These are phyloP conservation scores for Xylaria sp. DNA, from an alignment of 2,329 filamentous ascomycete species.

Conservation along the genomic window DNA sequence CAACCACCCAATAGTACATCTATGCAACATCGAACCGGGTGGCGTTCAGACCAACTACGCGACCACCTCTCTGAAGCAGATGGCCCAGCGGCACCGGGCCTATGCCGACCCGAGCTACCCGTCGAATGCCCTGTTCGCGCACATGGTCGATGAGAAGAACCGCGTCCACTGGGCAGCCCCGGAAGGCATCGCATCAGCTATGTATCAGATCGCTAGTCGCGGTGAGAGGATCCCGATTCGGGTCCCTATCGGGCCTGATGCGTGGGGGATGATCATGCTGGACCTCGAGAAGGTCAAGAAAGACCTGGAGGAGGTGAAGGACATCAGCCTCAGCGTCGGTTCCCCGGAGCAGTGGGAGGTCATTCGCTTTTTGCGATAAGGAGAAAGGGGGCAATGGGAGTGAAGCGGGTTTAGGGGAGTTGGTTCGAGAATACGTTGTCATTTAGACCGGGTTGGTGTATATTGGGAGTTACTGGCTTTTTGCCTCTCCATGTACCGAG, in stretches of 20 bases:
- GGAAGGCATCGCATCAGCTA: constrained; percentile 39
- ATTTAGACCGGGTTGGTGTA: too few species aligned
- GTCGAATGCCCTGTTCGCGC: constrained; percentile 33
- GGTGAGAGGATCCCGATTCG: constrained; percentile 44
- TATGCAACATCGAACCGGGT: constrained; percentile 47
- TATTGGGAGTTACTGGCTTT: too few species aligned
- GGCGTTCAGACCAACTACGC: constrained; percentile 43
- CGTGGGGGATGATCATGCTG: constrained; percentile 39
- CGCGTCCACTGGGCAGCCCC: constrained; percentile 39
- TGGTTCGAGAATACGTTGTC: too few species aligned
- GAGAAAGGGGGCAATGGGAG: too few species aligned
- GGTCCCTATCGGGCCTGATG: constrained; percentile 44
- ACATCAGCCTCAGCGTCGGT: constrained; percentile 33
- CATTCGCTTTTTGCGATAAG: constrained; percentile 6
- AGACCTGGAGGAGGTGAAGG: constrained; percentile 41
- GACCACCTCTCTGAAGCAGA: constrained; percentile 31
- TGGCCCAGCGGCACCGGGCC: constrained; percentile 43
- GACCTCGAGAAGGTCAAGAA: constrained; percentile 36
- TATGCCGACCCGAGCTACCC: constrained; percentile 39
- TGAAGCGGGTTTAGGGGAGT: too few species aligned
- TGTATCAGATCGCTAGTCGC: constrained; percentile 40
- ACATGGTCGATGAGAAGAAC: constrained; percentile 31
- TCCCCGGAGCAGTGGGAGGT: constrained; percentile 18
- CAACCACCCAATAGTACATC: constrained; percentile 37
- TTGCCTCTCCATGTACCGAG: too few species aligned